Percentiles rank a stretch among this genome's conserved stretches.
Conservation (phyloP, 148 eudicot species). For the Rhododendron vialii region DNA sequence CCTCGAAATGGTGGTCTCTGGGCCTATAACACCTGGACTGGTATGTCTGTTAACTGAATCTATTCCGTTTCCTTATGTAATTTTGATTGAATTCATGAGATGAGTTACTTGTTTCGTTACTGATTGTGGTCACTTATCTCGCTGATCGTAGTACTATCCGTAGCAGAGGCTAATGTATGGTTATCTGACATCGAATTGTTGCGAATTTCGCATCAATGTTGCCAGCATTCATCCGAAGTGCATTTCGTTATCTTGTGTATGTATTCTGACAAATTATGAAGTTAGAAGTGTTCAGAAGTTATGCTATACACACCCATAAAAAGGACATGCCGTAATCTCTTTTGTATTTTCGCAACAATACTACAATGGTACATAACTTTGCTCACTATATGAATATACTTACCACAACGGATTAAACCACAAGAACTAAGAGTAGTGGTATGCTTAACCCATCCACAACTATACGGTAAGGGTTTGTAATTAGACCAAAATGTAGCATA, state of each 20-base stretch:
- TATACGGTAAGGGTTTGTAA: background rate
- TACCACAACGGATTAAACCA: background rate
- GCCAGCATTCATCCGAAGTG: background rate
- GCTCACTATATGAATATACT: background rate
- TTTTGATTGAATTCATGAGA: background rate
- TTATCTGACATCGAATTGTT: background rate
- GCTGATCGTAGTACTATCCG: background rate
- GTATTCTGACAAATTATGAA: background rate
- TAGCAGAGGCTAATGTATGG: background rate
- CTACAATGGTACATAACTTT: background rate
- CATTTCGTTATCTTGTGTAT: background rate
- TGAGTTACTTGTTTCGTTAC: background rate
- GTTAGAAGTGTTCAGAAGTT: background rate
- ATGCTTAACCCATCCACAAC: background rate
- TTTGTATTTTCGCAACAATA: background rate
- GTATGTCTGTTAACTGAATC: constrained; percentile 16
- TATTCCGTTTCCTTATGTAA: background rate
- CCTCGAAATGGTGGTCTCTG: constrained; percentile 39
- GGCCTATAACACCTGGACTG: constrained; percentile 55
- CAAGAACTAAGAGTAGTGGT: background rate
- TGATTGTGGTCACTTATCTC: background rate
- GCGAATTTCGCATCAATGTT: background rate
- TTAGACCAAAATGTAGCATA: background rate
- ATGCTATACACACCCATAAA: background rate
- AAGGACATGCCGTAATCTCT: background rate